phyloP scores from a whole-genome alignment of 2,329 filamentous ascomycete species.

The Epichloe festucae region DNA sequence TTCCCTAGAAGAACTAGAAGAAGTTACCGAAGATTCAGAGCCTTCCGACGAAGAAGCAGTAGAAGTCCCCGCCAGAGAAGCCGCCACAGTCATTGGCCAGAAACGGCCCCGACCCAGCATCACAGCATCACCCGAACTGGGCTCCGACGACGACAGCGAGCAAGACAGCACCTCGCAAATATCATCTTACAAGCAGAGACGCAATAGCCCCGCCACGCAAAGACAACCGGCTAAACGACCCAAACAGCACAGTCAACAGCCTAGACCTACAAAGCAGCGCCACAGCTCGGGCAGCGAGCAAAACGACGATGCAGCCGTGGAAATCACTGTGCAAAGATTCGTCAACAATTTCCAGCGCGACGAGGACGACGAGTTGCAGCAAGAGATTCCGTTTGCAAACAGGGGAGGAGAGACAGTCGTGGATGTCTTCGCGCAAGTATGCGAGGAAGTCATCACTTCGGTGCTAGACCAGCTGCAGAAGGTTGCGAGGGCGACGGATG shows the following conservation, averaged over 20 bases:
- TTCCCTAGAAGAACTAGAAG: not conserved
- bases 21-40: conserved; percentile 3
- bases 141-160: conserved; percentile 20
- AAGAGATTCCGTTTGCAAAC: conserved; percentile 40
- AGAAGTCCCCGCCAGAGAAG: conserved; percentile 30
- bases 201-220: conserved; percentile 29
- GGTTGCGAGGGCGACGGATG: conserved; percentile 23
- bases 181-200: not conserved
- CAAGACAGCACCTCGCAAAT: conserved; percentile 4
- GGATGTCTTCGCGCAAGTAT: conserved; percentile 49
- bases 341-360: conserved; percentile 31
- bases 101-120: conserved; percentile 29
- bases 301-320: conserved; percentile 23
- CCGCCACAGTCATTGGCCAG: conserved; percentile 27
- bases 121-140: conserved; percentile 28
- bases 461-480: conserved; percentile 35
- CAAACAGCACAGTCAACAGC: conserved; percentile 4
- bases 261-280: conserved; percentile 12
- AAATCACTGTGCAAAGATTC: conserved; percentile 49
- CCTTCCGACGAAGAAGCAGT: conserved; percentile 25
- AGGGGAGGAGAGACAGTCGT: conserved; percentile 45
- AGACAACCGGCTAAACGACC: conserved; percentile 20
- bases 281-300: conserved; percentile 13
- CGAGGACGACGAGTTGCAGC: conserved; percentile 32
- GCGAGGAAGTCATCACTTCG: conserved; percentile 44